Evolutionary conservation across 129 eudicot species (phyloP), one percentile per base, ranked within the genome.

Genomic region (Smallanthus sonchifolius): DNA sequence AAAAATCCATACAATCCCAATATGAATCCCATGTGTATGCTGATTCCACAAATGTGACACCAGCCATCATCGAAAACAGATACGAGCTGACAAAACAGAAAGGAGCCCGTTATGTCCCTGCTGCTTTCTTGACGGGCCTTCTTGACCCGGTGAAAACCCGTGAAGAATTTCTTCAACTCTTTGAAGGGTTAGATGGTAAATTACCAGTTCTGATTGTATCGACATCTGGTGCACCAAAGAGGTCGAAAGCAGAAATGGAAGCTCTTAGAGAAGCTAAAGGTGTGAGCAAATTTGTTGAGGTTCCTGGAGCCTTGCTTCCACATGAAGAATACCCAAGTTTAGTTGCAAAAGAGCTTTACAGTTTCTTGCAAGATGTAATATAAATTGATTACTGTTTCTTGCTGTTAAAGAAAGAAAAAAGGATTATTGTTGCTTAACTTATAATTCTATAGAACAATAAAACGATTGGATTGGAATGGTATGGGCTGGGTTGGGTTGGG

Each of bases 161-260:
- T 34, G 96, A 90, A 79, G 98, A 93, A 62, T 93, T 90, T 52
- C 52, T 86, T 19, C 74, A 81, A 75, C 83, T 86, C 38, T 93
- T 93, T 56, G 77, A 92, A 60, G 89, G 79, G 43, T 69, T 93
- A 48, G 87, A 90, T 19, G 93, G 91, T 47, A 72, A 71, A 49
- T 48, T 88, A 62, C 93, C 98, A 0, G 84, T 88, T 55, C 61
- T 90, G 30, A 96, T 94, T 16, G 81, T 94, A 69, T 88, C 96
- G 16, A 80, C 97, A 14, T 47, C 86, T 3, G 86, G 87, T 30
- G 80, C 98, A 73, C 98, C 98, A 17, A 94, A 82, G 81, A 90
- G 98, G 80, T 94, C 98, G 36, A 94, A 94, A 81, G 96, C 96
- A 7, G 98, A 94, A 83, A 94, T 94, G 98, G 93, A 88, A 83